phyloP scores from a whole-genome alignment of 352 stramenopile species.

The Peronospora destructor region DNA sequence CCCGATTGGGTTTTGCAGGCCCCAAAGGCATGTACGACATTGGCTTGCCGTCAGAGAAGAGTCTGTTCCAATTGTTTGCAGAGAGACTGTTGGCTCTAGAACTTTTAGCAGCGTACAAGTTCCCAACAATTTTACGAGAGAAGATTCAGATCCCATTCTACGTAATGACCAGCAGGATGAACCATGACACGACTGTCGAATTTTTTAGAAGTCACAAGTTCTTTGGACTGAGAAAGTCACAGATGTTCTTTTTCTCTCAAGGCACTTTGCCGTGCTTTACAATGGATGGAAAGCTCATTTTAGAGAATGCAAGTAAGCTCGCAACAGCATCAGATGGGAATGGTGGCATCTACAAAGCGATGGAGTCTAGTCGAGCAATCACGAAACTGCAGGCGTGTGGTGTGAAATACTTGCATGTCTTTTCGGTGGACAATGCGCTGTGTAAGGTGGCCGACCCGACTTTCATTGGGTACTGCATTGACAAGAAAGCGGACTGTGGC shows the following conservation, averaged over 20 bases:
- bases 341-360: conserved; percentile 92
- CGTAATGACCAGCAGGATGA: conserved; percentile 97
- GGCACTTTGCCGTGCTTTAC: conserved; percentile 94
- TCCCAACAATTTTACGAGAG: conserved; percentile 8
- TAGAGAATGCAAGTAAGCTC: conserved; percentile 79
- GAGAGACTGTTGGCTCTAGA: conserved; percentile 87
- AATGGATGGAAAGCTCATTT: conserved; percentile 91
- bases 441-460: conserved; percentile 91
- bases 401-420: conserved; percentile 93
- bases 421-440: conserved; percentile 97
- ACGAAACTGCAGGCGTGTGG: conserved; percentile 74
- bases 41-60: conserved; percentile 86
- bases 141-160: conserved; percentile 76
- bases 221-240: conserved; percentile 85
- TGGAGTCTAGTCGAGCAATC: conserved; percentile 85
- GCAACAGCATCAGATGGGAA: conserved; percentile 95
- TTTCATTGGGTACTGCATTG: conserved; percentile 96
- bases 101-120: conserved; percentile 24
- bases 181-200: conserved; percentile 86
- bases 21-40: conserved; percentile 95
- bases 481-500: conserved; percentile 88
- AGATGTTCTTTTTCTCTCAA: conserved; percentile 95
- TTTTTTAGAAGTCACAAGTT: conserved; percentile 88
- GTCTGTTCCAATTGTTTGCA: conserved; percentile 91
- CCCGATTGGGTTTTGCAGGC: conserved; percentile 91